Conservation (phyloP, 2,329 filamentous ascomycete species). For the Aspergillus glaucus region DNA sequence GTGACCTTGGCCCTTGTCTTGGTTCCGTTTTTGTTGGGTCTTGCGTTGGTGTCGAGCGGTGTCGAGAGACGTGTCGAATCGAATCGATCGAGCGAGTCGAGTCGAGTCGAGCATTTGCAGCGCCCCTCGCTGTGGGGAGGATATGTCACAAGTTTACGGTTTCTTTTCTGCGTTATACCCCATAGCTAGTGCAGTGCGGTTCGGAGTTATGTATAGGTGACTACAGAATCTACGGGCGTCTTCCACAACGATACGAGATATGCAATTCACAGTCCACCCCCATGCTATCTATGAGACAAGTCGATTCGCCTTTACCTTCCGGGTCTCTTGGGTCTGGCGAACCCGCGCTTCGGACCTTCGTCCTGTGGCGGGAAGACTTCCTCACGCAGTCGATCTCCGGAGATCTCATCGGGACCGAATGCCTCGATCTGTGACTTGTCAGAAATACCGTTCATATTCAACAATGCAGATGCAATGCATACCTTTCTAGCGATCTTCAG, state of each 20-base stretch:
- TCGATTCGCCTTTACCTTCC: conserved; percentile 38
- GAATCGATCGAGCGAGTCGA: neutral
- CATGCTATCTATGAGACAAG: neutral
- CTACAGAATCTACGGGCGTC: neutral
- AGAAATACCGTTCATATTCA: conserved; percentile 8
- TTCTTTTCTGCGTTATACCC: neutral
- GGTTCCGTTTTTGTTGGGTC: neutral
- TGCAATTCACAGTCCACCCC: neutral
- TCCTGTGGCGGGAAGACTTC: conserved; percentile 49
- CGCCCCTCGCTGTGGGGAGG: too few relatives aligned
- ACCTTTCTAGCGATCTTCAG: conserved; percentile 53
- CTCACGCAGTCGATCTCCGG: conserved; percentile 45
- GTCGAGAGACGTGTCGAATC: neutral
- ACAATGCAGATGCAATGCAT: conserved; percentile 11
- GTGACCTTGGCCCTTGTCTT: conserved; percentile 18
- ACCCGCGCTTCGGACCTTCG: conserved; percentile 45
- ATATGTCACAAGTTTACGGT: neutral
- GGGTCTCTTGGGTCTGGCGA: conserved; percentile 59
- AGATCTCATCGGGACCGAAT: conserved; percentile 54
- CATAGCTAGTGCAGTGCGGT: too few relatives aligned
- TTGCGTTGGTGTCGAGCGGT: neutral
- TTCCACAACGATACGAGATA: neutral
- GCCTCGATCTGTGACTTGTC: conserved; percentile 47
- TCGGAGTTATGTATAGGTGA: neutral
- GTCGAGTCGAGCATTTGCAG: too few relatives aligned